A percentile compares a stretch with the other conserved stretches of the same genome.
These are phyloP conservation scores for Neurospora tetrasperma DNA, from an alignment of 495 filamentous ascomycete species.

Conservation along the genomic window DNA sequence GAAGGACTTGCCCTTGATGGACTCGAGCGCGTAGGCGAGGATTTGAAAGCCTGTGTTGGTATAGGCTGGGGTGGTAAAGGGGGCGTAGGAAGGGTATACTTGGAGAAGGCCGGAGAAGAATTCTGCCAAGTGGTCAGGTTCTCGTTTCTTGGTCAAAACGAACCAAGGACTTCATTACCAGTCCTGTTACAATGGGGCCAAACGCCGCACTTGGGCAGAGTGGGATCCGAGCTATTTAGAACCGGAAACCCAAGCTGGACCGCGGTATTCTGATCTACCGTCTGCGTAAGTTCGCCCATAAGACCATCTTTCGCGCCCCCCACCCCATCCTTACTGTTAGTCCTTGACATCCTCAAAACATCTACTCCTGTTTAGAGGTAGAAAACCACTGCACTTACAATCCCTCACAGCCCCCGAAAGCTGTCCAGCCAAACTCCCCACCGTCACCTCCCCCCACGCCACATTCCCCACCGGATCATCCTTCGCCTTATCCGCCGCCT, in stretches of 20 bases:
- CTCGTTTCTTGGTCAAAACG: not conserved
- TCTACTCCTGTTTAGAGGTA: not conserved
- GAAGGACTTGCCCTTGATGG: conserved; percentile 39
- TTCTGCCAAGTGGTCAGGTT: conserved; percentile 20
- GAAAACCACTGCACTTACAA: conserved; percentile 20
- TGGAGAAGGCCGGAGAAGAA: conserved; percentile 43
- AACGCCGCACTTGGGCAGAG: conserved; percentile 31
- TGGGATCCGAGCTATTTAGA: conserved; percentile 28
- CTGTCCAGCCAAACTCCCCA: conserved; percentile 44
- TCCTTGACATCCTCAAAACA: not conserved
- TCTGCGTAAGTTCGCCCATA: conserved; percentile 32
- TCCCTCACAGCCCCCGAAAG: conserved; percentile 41
- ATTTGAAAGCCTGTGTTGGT: conserved; percentile 47
- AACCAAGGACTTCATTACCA: conserved; percentile 14
- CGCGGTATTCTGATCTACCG: conserved; percentile 22
- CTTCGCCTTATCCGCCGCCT: conserved; percentile 18
- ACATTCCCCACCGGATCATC: conserved; percentile 32
- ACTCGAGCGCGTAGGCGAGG: conserved; percentile 44
- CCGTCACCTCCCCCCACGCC: conserved; percentile 45
- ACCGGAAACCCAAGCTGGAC: conserved; percentile 31
- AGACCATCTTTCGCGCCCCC: conserved; percentile 19
- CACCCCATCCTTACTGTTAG: not conserved
- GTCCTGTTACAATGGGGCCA: conserved; percentile 25
- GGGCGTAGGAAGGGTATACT: conserved; percentile 37
- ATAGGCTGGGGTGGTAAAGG: conserved; percentile 42